A percentile compares a stretch with the other conserved stretches of the same genome.
phyloP scores from a whole-genome alignment of 805 yeast species.

The Lipomyces japonicus region DNA sequence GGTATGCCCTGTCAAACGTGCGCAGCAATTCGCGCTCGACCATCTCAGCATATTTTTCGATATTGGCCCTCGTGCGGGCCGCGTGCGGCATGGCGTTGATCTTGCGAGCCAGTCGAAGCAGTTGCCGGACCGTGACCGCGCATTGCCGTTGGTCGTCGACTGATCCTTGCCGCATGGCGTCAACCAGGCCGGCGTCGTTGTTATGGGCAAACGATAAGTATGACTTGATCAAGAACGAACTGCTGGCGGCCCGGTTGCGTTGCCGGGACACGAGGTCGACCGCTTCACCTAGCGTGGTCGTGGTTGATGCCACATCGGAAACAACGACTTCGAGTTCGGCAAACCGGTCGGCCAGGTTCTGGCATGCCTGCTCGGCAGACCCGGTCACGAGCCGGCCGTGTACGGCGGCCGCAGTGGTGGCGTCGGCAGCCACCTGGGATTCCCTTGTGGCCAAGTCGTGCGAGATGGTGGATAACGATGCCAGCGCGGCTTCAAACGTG shows the following conservation, averaged over 20 bases:
- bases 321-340: constrained; percentile 51
- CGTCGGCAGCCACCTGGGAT: constrained; percentile 56
- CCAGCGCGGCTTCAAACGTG: constrained; percentile 80
- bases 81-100: constrained; percentile 37
- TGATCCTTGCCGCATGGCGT: constrained; percentile 51
- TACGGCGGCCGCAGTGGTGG: constrained; percentile 47
- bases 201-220: constrained; percentile 74
- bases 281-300: constrained; percentile 67
- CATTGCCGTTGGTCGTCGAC: constrained; percentile 58
- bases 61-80: constrained; percentile 40
- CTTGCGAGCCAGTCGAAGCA: constrained; percentile 61
- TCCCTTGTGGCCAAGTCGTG: constrained; percentile 54
- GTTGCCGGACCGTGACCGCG: constrained; percentile 64
- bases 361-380: background rate
- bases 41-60: constrained; percentile 68
- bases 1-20: constrained; percentile 70
- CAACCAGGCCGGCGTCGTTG: constrained; percentile 55
- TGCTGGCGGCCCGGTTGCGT: constrained; percentile 66
- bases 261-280: constrained; percentile 65
- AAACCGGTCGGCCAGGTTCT: constrained; percentile 45
- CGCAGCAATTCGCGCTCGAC: constrained; percentile 71
- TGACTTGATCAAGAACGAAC: constrained; percentile 68
- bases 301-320: constrained; percentile 53
- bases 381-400: constrained; percentile 10
- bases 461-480: constrained; percentile 61